phyloP scores from a whole-genome alignment of 257 asterid species.

The Solanum bulbocastanum region DNA sequence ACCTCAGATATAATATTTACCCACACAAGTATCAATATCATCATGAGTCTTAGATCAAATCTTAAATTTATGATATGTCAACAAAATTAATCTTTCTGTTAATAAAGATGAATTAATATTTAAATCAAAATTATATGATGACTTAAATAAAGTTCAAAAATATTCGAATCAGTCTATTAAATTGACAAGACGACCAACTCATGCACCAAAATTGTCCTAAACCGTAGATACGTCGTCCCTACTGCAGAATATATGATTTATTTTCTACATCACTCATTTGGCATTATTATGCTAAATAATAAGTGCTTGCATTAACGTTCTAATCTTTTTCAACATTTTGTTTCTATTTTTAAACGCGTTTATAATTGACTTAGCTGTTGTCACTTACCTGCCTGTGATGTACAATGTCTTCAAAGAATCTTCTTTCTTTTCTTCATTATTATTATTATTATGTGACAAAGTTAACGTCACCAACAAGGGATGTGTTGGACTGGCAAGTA shows the following conservation, averaged over 20 bases:
- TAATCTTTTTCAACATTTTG: background rate
- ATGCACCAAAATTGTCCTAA: no score
- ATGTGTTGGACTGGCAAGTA: no score
- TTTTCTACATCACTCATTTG: background rate
- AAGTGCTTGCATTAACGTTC: background rate
- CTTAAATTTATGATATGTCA: no score
- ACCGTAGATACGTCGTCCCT: background rate
- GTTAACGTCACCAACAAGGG: background rate
- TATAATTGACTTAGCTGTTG: background rate
- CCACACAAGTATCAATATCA: background rate
- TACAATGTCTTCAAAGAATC: background rate
- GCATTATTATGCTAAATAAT: background rate
- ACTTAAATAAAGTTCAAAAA: no score
- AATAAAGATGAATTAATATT: no score
- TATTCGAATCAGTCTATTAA: background rate
- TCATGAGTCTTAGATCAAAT: no score
- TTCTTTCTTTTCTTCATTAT: background rate
- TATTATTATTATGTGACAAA: background rate
- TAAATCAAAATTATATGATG: no score
- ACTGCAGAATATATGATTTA: background rate
- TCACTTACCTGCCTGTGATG: background rate
- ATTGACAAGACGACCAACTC: background rate
- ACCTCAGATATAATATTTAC: background rate
- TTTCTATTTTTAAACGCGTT: background rate
- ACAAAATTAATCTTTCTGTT: fast-evolving